Evolutionary conservation across 306 rosid species (phyloP), one percentile per base, ranked within the genome.

Genomic region (Carpinus viminea): DNA sequence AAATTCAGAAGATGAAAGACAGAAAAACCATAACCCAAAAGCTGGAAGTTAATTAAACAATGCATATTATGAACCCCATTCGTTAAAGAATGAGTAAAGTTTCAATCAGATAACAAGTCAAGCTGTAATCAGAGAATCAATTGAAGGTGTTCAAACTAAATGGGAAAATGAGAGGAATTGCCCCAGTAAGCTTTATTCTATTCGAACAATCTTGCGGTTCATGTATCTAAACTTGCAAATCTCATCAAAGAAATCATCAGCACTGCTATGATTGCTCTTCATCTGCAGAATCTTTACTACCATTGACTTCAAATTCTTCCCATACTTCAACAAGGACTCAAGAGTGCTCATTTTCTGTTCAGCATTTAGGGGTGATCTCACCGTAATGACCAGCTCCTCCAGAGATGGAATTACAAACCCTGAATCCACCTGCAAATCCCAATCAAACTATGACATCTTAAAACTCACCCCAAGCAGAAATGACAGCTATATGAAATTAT

Each of bases 201-300:
- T 89, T 53, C 96, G 93, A 83, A 96, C 96, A 26, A 86, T 81
- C 79, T 72, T 76, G 54, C 79, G 85, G 53, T 91, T 91, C 87
- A 86, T 76, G 89, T 41, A 83, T 71, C 87, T 90, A 74, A 96
- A 90, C 83, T 90, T 86, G 88, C 92, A 96, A 74, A 96, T 84
- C 70, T 96, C 98, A 1, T 96, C 98, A 60, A 96, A 96, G 85
- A 96, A 93, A 77, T 93, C 99, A 84, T 96, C 99, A 61, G 92
- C 86, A 76, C 98, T 90, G 82, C 86, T 93, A 73, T 93, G 94
- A 70, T 83, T 80, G 86, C 98, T 91, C 89, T 93, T 96, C 98
- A 96, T 96, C 86, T 89, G 92, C 73, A 90, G 91, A 84, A 96
- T 91, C 91, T 90, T 93, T 74, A 96, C 89, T 70, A 82, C 92